phyloP scores from a whole-genome alignment of 768 basidiomycete genomes.

The Holtermannia corniformis region DNA sequence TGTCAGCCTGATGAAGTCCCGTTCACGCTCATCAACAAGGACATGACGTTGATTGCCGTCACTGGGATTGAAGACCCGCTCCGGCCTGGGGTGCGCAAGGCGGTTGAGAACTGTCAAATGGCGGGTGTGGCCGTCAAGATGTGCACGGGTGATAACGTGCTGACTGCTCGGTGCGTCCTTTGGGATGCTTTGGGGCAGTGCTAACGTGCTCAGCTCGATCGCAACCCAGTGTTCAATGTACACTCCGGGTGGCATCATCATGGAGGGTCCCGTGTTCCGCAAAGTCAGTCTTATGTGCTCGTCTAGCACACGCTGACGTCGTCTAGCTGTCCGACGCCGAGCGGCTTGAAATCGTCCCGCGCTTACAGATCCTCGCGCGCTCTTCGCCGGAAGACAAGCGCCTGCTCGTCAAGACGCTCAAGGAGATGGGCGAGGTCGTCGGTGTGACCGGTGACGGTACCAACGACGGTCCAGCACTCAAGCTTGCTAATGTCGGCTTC shows the following conservation, averaged over 20 bases:
- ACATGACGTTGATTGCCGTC: constrained; percentile 78
- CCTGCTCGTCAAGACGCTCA: constrained; percentile 77
- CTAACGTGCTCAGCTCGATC: constrained; percentile 75
- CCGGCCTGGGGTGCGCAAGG: constrained; percentile 75
- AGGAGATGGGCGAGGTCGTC: constrained; percentile 68
- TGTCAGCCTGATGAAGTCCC: constrained; percentile 33
- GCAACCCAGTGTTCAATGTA: constrained; percentile 94
- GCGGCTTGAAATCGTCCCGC: constrained; percentile 72
- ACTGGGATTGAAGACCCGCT: constrained; percentile 95
- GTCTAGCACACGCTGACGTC: background rate
- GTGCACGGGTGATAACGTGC: constrained; percentile 96
- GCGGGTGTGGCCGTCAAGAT: constrained; percentile 94
- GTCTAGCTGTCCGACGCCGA: constrained; percentile 55
- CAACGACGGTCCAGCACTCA: constrained; percentile 93
- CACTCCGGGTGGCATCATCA: constrained; percentile 84
- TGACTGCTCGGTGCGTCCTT: constrained; percentile 43
- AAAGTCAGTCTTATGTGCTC: constrained; percentile 8
- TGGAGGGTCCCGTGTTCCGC: constrained; percentile 94
- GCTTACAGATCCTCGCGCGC: constrained; percentile 90
- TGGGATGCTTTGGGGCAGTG: background rate
- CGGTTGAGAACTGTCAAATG: constrained; percentile 72
- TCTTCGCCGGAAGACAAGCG: constrained; percentile 98
- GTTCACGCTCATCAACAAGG: constrained; percentile 57
- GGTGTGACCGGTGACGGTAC: constrained; percentile 97
- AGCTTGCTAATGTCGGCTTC: constrained; percentile 92